Percentiles rank a stretch among this genome's conserved stretches.
These are phyloP conservation scores for Limtongozyma cylindracea DNA, from an alignment of 805 yeast species.

Conservation along the genomic window DNA sequence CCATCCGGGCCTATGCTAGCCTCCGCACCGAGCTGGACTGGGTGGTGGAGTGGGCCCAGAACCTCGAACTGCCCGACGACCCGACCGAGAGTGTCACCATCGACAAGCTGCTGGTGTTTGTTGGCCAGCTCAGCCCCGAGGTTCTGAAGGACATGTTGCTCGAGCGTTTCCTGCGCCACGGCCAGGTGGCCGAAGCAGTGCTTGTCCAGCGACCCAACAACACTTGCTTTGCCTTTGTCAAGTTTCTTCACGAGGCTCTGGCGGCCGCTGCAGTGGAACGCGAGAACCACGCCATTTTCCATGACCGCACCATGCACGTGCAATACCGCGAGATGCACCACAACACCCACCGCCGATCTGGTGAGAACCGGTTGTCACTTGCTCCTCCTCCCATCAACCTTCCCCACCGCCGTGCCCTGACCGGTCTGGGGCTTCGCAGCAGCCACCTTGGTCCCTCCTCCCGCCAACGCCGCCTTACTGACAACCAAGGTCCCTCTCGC, in stretches of 20 bases:
- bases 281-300: conserved; percentile 59
- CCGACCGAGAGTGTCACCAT: conserved; percentile 7
- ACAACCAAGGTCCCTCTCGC: no score
- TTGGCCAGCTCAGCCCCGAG: conserved; percentile 40
- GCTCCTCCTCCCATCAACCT: no score
- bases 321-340: conserved; percentile 42
- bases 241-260: conserved; percentile 33
- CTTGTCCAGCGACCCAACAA: conserved; percentile 21
- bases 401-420: no score
- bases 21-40: conserved; percentile 26
- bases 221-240: conserved; percentile 55
- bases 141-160: conserved; percentile 28
- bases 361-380: no score
- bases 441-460: no score
- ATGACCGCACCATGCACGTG: conserved; percentile 59
- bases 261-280: conserved; percentile 76
- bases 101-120: conserved; percentile 52
- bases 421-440: no score
- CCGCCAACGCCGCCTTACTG: no score
- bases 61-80: conserved; percentile 21
- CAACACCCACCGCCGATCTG: no score
- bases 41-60: conserved; percentile 71
- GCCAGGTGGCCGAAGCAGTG: conserved; percentile 30
- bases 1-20: conserved; percentile 61
- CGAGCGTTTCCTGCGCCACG: conserved; percentile 42